Conservation (phyloP, 371 early-diverging fungal species). For the Mucor racemosus region DNA sequence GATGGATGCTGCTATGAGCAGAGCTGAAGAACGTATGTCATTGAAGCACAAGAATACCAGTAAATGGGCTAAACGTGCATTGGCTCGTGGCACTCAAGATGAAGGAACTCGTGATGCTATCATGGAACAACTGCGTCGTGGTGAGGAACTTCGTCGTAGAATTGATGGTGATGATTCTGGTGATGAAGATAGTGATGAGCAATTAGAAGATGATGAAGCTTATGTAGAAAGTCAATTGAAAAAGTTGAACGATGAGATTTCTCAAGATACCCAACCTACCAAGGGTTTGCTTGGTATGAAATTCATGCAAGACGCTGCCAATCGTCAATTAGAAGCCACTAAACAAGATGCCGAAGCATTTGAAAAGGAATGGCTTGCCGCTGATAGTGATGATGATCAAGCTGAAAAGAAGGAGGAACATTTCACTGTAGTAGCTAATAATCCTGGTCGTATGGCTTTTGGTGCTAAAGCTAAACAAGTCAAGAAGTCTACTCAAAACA, state of each 20-base stretch:
- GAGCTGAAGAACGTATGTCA: constrained; percentile 94
- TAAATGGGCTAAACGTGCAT: constrained; percentile 92
- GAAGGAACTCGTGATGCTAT: constrained; percentile 81
- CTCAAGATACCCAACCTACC: constrained; percentile 59
- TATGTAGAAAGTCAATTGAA: constrained; percentile 43
- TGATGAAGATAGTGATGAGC: constrained; percentile 59
- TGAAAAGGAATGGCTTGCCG: constrained; percentile 47
- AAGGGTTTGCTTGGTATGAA: constrained; percentile 95
- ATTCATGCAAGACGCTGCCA: constrained; percentile 90
- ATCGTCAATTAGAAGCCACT: constrained; percentile 56
- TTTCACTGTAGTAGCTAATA: constrained; percentile 47
- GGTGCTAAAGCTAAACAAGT: constrained; percentile 43
- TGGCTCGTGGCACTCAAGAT: constrained; percentile 70
- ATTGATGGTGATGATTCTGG: constrained; percentile 73
- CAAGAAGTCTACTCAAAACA: constrained; percentile 4
- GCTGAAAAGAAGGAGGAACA: constrained; percentile 31
- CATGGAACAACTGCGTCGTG: constrained; percentile 84
- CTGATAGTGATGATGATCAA: constrained; percentile 47
- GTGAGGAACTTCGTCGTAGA: constrained; percentile 80
- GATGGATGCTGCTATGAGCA: constrained; percentile 70
- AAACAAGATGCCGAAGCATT: constrained; percentile 57
- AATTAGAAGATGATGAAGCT: constrained; percentile 45
- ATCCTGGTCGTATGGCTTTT: constrained; percentile 69
- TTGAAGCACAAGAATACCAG: constrained; percentile 92
- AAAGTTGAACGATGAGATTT: constrained; percentile 50